These are phyloP conservation scores for Globisporangium irregulare DNA, from an alignment of 352 stramenopile species.

Conservation along the genomic window DNA sequence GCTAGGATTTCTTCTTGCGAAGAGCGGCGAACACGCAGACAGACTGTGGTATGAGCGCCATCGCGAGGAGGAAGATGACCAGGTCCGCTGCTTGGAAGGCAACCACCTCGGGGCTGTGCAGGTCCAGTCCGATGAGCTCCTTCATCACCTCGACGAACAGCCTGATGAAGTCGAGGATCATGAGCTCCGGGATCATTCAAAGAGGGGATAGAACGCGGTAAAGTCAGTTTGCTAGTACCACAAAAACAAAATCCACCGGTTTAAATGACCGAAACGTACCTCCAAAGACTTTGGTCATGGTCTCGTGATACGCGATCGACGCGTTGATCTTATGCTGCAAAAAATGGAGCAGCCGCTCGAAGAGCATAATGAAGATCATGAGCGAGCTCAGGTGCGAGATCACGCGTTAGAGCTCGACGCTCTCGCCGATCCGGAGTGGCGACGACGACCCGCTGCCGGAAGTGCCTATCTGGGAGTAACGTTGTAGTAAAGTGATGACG, in stretches of 20 bases:
- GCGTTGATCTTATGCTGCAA: constrained; percentile 40
- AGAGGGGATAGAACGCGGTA: not conserved
- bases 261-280: not conserved
- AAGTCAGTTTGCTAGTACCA: not conserved
- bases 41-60: constrained; percentile 53
- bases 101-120: constrained; percentile 30
- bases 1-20: constrained; percentile 32
- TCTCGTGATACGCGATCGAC: constrained; percentile 62
- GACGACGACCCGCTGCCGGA: constrained; percentile 16
- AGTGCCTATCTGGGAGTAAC: not conserved
- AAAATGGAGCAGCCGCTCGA: constrained; percentile 39
- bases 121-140: constrained; percentile 26
- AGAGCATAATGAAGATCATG: constrained; percentile 38
- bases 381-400: constrained; percentile 43
- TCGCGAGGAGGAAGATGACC: constrained; percentile 47
- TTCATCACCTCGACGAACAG: constrained; percentile 50
- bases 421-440: constrained; percentile 50
- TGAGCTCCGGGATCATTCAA: constrained; percentile 29
- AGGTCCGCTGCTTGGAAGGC: constrained; percentile 59
- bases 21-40: constrained; percentile 41
- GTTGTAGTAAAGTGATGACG: not conserved
- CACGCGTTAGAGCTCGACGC: constrained; percentile 52
- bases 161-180: constrained; percentile 55
- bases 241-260: not conserved
- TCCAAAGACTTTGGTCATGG: constrained; percentile 54